Base-by-base conservation (phyloP, 139 green algal genomes). In the Chlamydomonas applanata region DNA sequence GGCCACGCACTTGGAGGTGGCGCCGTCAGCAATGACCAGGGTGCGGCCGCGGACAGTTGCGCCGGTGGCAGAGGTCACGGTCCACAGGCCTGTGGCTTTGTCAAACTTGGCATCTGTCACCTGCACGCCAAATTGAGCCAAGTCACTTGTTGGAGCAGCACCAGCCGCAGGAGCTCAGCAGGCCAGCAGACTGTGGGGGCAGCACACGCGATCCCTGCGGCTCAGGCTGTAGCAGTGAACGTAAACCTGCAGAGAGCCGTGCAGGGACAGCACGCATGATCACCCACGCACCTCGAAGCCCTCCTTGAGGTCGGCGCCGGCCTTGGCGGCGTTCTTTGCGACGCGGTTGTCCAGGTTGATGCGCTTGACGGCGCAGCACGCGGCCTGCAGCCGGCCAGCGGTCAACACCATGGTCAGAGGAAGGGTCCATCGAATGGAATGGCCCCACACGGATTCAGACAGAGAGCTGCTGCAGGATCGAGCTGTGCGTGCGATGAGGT, bases 1-100 rank as follows among this genome's bases (percentile, higher is more conserved):
- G 11, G 24, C 57, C 33, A 27, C 62, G 52, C 33, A 69, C 70
- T 77, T 76, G 1, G 89, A 95, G 70, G 93, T 97, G 68, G 91
- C 88, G 44, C 93, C 93, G 69, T 97, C 93, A 65, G 92, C 93
- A 82, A 91, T 93, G 2, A 97, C 80, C 40, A 97, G 86, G 72
- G 93, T 60, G 29, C 92, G 85, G 29, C 83, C 90, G 2, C 72
- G n/a, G 59, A 66, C 59, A 29, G 29, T 16, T 64, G 84, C 69
- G 24, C 88, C 85, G 74, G 75, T 64, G 16, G 80, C 72, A 2
- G 73, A 78, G 32, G 77, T 87, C n/a, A 97, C 93, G 14, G 86
- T 95, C 93, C 93, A 97, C 29, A 97, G 80, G 53, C 89, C 88
- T 19, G 57, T 65, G 30, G 72, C 71, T 64, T 88, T 75, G 83